These are phyloP conservation scores for Cyclanthera cordifolia DNA, from an alignment of 306 rosid genomes.

Conservation along the genomic window DNA sequence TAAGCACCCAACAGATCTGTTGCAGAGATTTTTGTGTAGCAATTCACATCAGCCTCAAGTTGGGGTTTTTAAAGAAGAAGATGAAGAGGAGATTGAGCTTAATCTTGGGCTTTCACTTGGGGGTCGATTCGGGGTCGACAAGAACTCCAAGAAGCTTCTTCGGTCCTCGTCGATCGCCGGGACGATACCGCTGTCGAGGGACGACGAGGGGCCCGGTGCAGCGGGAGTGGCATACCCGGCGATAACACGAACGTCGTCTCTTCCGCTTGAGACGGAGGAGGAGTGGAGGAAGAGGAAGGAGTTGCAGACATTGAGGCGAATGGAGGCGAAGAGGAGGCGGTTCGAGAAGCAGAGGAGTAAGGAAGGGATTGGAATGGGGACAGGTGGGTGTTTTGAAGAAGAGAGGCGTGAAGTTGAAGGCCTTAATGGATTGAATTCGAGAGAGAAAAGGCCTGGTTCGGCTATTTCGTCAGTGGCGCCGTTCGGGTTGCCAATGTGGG, in stretches of 20 bases:
- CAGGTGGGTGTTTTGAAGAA: conserved; percentile 26
- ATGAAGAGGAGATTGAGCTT: conserved; percentile 54
- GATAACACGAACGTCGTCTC: conserved; percentile 55
- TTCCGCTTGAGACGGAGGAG: conserved; percentile 86
- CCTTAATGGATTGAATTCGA: conserved; percentile 19
- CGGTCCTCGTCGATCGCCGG: conserved; percentile 71
- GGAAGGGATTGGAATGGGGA: conserved; percentile 23
- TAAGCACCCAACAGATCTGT: conserved; percentile 73
- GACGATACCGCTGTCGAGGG: conserved; percentile 49
- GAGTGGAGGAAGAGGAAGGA: conserved; percentile 97
- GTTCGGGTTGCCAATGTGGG: conserved; percentile 31
- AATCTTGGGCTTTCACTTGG: conserved; percentile 86
- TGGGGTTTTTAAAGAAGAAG: conserved; percentile 16
- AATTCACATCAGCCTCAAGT: conserved; percentile 14
- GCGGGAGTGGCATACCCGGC: conserved; percentile 23
- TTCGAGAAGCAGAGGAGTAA: conserved; percentile 76
- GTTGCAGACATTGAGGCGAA: conserved; percentile 63
- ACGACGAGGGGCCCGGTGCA: conserved; percentile 19
- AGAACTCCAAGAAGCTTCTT: conserved; percentile 37
- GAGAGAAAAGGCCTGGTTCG: conserved; percentile 12
- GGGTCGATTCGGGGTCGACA: conserved; percentile 80
- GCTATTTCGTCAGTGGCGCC: conserved; percentile 13
- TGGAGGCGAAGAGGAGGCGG: conserved; percentile 83
- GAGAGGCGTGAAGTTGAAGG: conserved; percentile 27
- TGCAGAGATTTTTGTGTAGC: conserved; percentile 41